A percentile compares a stretch with the other conserved stretches of the same genome.
phyloP scores from a whole-genome alignment of 169 alveolate genomes.

The Sarcocystis neurona region DNA sequence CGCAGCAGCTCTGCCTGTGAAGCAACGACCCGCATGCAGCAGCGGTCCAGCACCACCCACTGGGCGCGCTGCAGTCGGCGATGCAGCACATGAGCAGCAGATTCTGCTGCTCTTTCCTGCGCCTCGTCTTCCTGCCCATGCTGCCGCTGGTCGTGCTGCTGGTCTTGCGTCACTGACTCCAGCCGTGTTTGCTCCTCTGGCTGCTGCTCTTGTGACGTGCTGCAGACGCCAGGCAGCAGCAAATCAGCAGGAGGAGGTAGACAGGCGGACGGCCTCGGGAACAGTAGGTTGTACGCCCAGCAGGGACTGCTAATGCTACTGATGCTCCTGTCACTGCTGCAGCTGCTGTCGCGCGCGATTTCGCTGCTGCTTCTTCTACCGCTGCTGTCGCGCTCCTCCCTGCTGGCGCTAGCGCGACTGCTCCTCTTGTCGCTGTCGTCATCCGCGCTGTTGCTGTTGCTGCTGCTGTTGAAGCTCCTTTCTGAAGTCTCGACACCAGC shows the following conservation, averaged over 20 bases:
- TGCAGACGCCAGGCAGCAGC: not conserved
- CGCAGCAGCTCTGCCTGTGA: constrained; percentile 34
- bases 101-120: not conserved
- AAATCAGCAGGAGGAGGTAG: constrained; percentile 30
- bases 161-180: too few relatives aligned
- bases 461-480: too few relatives aligned
- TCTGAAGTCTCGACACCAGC: not conserved
- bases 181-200: constrained; percentile 14
- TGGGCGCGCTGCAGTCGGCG: constrained; percentile 38
- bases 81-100: constrained; percentile 21
- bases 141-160: too few relatives aligned
- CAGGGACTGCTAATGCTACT: not conserved
- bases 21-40: constrained; percentile 21
- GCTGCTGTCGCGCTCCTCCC: too few relatives aligned
- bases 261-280: constrained; percentile 31
- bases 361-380: not conserved
- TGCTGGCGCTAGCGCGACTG: too few relatives aligned
- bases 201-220: constrained; percentile 30
- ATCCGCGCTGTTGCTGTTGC: too few relatives aligned
- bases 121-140: not conserved
- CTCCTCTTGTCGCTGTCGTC: too few relatives aligned
- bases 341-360: not conserved
- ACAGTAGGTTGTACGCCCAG: not conserved
- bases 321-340: not conserved
- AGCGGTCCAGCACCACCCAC: constrained; percentile 41